Percentiles rank a stretch among this genome's conserved stretches.
Conservation (phyloP, 2,329 filamentous ascomycete genomes). For the Colletotrichum nymphaeae region DNA sequence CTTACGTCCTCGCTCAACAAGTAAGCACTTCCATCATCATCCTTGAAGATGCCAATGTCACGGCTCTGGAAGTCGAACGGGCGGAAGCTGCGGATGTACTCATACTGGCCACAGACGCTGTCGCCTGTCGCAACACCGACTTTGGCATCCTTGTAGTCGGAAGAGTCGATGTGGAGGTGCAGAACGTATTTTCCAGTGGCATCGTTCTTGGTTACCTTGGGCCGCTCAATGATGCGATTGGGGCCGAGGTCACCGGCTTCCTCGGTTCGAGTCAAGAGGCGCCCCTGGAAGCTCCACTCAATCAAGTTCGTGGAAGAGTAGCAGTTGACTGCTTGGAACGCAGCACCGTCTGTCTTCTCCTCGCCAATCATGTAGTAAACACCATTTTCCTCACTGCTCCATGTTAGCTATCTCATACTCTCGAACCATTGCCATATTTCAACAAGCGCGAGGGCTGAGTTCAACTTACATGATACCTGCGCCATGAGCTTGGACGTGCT, state of each 20-base stretch:
- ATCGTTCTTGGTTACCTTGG: slow-evolving; percentile 76
- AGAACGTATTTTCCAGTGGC: slow-evolving; percentile 74
- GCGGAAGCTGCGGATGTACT: slow-evolving; percentile 47
- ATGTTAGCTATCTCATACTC: neutral
- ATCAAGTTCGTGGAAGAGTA: slow-evolving; percentile 73
- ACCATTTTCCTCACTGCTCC: slow-evolving; percentile 54
- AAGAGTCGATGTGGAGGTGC: slow-evolving; percentile 75
- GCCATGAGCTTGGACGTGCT: slow-evolving; percentile 75
- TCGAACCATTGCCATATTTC: neutral
- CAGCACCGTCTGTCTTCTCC: slow-evolving; percentile 72
- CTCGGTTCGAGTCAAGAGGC: slow-evolving; percentile 64
- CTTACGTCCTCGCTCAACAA: slow-evolving; percentile 72
- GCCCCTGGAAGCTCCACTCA: slow-evolving; percentile 71
- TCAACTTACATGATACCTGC: slow-evolving; percentile 63
- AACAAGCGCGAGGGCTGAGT: neutral
- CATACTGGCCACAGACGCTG: slow-evolving; percentile 70
- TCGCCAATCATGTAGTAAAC: slow-evolving; percentile 78
- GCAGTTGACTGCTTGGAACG: slow-evolving; percentile 75
- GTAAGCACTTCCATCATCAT: slow-evolving; percentile 70
- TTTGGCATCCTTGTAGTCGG: slow-evolving; percentile 71
- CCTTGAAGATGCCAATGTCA: slow-evolving; percentile 71
- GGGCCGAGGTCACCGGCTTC: slow-evolving; percentile 68
- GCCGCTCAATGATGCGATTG: slow-evolving; percentile 72
- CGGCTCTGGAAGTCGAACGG: slow-evolving; percentile 54
- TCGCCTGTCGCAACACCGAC: slow-evolving; percentile 72